Percentiles rank a stretch among this genome's conserved stretches.
These are phyloP conservation scores for Sequoia sempervirens DNA, from an alignment of 75 land plant genomes.

Conservation along the genomic window DNA sequence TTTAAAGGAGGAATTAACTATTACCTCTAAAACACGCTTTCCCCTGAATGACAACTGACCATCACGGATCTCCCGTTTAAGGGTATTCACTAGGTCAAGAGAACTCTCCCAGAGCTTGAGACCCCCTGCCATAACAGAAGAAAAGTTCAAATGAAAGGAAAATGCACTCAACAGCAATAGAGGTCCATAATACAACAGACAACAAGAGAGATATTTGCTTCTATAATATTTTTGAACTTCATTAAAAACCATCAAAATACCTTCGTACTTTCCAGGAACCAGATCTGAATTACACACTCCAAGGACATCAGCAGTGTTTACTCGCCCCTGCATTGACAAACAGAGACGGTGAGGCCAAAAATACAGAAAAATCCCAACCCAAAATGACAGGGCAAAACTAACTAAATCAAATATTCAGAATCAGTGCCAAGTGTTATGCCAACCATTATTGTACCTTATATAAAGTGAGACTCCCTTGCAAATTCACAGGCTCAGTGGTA, in stretches of 20 bases:
- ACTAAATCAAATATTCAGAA: background rate
- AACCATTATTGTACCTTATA: constrained; percentile 47
- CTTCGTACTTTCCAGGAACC: constrained; percentile 78
- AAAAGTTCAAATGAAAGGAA: background rate
- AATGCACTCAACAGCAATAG: background rate
- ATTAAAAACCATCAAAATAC: constrained; percentile 20
- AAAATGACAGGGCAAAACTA: background rate
- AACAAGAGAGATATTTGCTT: background rate
- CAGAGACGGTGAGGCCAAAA: background rate
- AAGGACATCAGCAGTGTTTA: constrained; percentile 68
- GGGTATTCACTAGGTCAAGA: constrained; percentile 55
- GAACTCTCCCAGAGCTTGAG: constrained; percentile 69
- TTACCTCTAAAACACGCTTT: constrained; percentile 75
- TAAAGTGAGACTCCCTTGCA: constrained; percentile 51
- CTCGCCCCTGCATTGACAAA: constrained; percentile 54
- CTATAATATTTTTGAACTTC: background rate
- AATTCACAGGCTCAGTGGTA: constrained; percentile 58
- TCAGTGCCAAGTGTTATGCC: background rate
- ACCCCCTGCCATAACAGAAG: constrained; percentile 33
- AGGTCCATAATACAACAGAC: background rate
- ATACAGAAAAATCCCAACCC: background rate
- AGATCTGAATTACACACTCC: constrained; percentile 57
- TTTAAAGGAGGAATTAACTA: background rate
- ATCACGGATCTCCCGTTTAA: constrained; percentile 73
- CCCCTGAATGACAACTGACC: constrained; percentile 83